Base-by-base conservation (phyloP, 2,329 filamentous ascomycete species). In the Cadophora sp. region DNA sequence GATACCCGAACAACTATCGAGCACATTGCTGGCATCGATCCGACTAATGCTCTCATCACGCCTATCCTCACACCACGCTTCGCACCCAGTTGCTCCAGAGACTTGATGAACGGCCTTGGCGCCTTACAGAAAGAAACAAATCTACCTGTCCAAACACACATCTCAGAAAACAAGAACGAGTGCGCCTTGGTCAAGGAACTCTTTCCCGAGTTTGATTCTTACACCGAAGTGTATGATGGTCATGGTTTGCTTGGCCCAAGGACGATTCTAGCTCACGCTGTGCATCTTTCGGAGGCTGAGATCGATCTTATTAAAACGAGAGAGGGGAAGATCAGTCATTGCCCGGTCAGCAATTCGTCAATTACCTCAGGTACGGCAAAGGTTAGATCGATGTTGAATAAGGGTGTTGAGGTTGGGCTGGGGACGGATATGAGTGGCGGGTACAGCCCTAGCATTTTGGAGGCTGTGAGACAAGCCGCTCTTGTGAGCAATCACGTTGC, bases 401-500 rank as follows among this genome's bases (percentile, higher is more conserved):
- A 86, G 63, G 93, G 92, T 0, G 85, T 98, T 56, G 88, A 87
- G 0, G 89, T 97, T 6, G 95, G 96, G 0, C 81, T 99, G 0
- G 96, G 96, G 0, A 98, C 95, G 0, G 96, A 99, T 79, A 89
- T 98, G 67, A 92, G 89, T 74, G 96, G 95, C 2, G 96, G 96
- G 0, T 97, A 95, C 78, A 92, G 89, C 65, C 86, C 92, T 0
- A 92, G 89, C 69, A 87, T 98, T 11, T 85, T 98, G 0, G 92
- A 96, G 72, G 90, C 93, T n/a, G 92, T 90, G 53, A 82, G 94
- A 16, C 92, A 96, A 76, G 93, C 95, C 0, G 86, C 89, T 62
- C 85, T 97, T 69, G 92, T 95, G 0, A 93, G 89, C 71, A 83
- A 94, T 34, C 89, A 91, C 83, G 81, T 92, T 58, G 86, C 90